phyloP scores from a whole-genome alignment of 2,329 filamentous ascomycete species.

The Stagonosporopsis vannaccii region DNA sequence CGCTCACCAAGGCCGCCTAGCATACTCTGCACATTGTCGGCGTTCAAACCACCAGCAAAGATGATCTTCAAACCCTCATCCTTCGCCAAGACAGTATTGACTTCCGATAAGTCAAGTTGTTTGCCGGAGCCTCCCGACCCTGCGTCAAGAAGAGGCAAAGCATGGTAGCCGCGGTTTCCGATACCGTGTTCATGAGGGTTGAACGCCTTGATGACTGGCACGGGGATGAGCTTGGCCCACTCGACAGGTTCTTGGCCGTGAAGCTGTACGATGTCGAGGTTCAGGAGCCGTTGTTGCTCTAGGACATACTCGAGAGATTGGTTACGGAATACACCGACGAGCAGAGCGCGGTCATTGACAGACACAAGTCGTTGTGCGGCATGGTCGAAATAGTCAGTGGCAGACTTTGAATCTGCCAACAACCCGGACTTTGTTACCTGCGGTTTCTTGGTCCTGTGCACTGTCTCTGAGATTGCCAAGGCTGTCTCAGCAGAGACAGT shows the following conservation, averaged over 20 bases:
- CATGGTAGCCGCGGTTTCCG: slow-evolving; percentile 79
- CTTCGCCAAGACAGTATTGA: slow-evolving; percentile 69
- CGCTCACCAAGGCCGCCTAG: slow-evolving; percentile 69
- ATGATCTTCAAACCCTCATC: slow-evolving; percentile 78
- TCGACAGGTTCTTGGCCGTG: slow-evolving; percentile 93
- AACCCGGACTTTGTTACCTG: slow-evolving; percentile 28
- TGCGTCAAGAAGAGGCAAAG: slow-evolving; percentile 84
- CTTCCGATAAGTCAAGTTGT: slow-evolving; percentile 73
- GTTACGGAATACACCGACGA: slow-evolving; percentile 94
- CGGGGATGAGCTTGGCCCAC: slow-evolving; percentile 87
- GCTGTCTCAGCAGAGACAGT: slow-evolving; percentile 81
- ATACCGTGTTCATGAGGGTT: slow-evolving; percentile 77
- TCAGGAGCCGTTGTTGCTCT: slow-evolving; percentile 75
- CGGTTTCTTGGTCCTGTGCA: slow-evolving; percentile 65
- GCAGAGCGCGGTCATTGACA: slow-evolving; percentile 69
- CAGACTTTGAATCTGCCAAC: slow-evolving; percentile 42
- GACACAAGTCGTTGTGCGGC: slow-evolving; percentile 55
- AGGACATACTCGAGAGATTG: slow-evolving; percentile 86
- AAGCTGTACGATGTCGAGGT: slow-evolving; percentile 88
- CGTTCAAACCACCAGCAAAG: slow-evolving; percentile 83
- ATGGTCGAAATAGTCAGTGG: slow-evolving; percentile 76
- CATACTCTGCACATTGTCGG: slow-evolving; percentile 76
- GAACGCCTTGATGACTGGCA: slow-evolving; percentile 89
- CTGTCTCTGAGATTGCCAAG: slow-evolving; percentile 77
- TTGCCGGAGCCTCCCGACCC: slow-evolving; percentile 83